Base-by-base conservation (phyloP, 495 filamentous ascomycete genomes). In the Penicillium herquei region DNA sequence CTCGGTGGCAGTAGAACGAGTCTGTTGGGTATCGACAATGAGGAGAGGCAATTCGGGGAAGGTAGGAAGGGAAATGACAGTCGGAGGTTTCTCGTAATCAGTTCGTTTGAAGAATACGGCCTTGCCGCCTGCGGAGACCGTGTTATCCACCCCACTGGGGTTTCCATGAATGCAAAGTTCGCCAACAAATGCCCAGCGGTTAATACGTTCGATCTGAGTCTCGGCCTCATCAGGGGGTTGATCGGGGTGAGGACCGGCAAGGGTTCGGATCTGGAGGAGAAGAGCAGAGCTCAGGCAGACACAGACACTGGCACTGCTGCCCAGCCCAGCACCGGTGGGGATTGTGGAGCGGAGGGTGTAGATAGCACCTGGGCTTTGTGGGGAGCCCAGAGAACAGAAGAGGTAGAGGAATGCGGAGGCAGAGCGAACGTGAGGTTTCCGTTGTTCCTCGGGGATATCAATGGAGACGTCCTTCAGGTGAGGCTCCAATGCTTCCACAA, bases 131-230 rank as follows among this genome's bases (percentile, higher is more conserved):
- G 91, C 88, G 40, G 93, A 77, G 47, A 98, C 93, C n/a, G 94
- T 98, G 70, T 98, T 98, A 75, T 98, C 94, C 49, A 98, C 90
- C 0, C 94, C 94, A 8, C 90, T 95, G 5, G 94, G 93, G 66
- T 96, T 96, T 26, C 92, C 92, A 70, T 98, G 94, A 41, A 96
- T 97, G 64, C 90, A 92, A 81, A 97, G 86, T 73, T 98, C 94
- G 26, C 89, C 91, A 1, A 98, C 94, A 67, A 95, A 97, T 0
- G 94, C 93, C 94, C 94, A 98, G 49, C 88, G 84, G 67, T 98
- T 98, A 64, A 98, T 95, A 52, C 92, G 85, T 73, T 98, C 91
- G 17, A 96, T 78, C 65, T 98, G 92, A 37, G 88, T 67, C 35
- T 87, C 85, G 37, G 87, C 87, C 76, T 97, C 94, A 12, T 86